Conservation (phyloP, 345 rosid genomes). For the Xanthoceras sorbifolium region DNA sequence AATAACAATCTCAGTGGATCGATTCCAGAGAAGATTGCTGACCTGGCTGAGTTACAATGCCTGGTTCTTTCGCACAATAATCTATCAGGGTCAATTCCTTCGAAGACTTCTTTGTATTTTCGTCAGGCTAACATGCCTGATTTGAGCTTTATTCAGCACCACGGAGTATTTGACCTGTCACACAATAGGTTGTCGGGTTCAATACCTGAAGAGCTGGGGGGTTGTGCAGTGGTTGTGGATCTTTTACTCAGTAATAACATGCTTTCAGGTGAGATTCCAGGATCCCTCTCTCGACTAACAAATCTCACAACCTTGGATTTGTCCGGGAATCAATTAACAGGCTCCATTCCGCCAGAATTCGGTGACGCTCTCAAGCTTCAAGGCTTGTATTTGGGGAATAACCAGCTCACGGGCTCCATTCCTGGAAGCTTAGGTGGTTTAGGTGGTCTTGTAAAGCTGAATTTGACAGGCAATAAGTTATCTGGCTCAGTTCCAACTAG, state of each 20-base stretch:
- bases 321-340: slow-evolving; percentile 62
- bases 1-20: slow-evolving; percentile 68
- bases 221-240: slow-evolving; percentile 66
- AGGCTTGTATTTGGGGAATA: slow-evolving; percentile 74
- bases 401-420: slow-evolving; percentile 65
- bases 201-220: slow-evolving; percentile 73
- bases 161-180: slow-evolving; percentile 71
- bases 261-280: slow-evolving; percentile 75
- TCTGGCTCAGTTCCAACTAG: slow-evolving; percentile 58
- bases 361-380: slow-evolving; percentile 69
- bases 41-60: slow-evolving; percentile 71
- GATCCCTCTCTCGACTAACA: slow-evolving; percentile 57
- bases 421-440: slow-evolving; percentile 68
- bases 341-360: slow-evolving; percentile 63
- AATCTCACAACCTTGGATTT: slow-evolving; percentile 81
- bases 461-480: slow-evolving; percentile 63
- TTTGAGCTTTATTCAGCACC: slow-evolving; percentile 83
- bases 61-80: slow-evolving; percentile 79
- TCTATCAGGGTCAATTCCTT: slow-evolving; percentile 76
- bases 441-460: slow-evolving; percentile 74
- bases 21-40: slow-evolving; percentile 60
- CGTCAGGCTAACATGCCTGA: slow-evolving; percentile 66
- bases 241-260: slow-evolving; percentile 63
- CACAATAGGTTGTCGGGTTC: slow-evolving; percentile 66
- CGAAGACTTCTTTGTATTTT: slow-evolving; percentile 61